Base-by-base conservation (phyloP, 495 filamentous ascomycete genomes). In the Aspergillus bridgeri region DNA sequence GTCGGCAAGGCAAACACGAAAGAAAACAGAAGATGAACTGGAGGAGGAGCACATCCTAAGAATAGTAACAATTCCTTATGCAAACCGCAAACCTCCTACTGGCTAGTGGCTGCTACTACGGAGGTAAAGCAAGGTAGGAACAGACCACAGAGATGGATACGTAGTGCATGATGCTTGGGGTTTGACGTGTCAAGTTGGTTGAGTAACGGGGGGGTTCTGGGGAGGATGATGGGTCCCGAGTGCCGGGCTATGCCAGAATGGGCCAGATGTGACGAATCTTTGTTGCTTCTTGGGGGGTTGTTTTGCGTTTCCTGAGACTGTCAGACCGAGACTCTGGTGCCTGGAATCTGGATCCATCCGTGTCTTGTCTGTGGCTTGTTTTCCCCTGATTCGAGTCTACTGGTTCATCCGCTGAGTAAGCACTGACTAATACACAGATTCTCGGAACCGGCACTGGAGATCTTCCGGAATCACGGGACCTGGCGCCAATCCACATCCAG, bases 31-130 rank as follows among this genome's bases (percentile, higher is more conserved):
- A 27, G 29, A 33, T 19, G 48, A 51, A 51, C 48, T 51, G 24
- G 48, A 51, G 48, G 22, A 50, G 47, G 47, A 20, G 47, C 20
- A 49, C 47, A 27, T 3, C n/a, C n/a, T n/a, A n/a, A n/a, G n/a
- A n/a, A n/a, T n/a, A n/a, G n/a, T n/a, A n/a, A n/a, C n/a, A n/a
- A n/a, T n/a, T n/a, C n/a, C n/a, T n/a, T n/a, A n/a, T n/a, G n/a
- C n/a, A n/a, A n/a, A n/a, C n/a, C n/a, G n/a, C n/a, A n/a, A n/a
- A n/a, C n/a, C n/a, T n/a, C n/a, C n/a, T n/a, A n/a, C n/a, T n/a
- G n/a, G n/a, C n/a, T n/a, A n/a, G n/a, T n/a, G n/a, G n/a, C n/a
- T n/a, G n/a, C n/a, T n/a, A n/a, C n/a, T n/a, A n/a, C n/a, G n/a
- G n/a, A n/a, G n/a, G n/a, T n/a, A n/a, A n/a, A n/a, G n/a, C n/a